Base-by-base conservation (phyloP, 345 rosid species). In the Ceriops decandra region DNA sequence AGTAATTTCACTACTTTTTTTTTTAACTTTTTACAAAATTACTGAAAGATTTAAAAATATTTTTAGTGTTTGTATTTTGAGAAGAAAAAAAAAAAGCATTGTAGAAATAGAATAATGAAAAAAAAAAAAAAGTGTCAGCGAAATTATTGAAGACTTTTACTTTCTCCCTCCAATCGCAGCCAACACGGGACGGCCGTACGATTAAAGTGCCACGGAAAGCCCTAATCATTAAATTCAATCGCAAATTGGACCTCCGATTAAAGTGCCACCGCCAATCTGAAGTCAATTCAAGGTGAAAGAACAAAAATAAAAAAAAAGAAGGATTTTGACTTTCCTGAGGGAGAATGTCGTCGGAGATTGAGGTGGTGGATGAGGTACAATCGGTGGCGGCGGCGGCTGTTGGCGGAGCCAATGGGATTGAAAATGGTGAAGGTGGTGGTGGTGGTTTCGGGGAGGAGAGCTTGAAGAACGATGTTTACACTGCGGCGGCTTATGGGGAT, bases 401-500 rank as follows among this genome's bases (percentile, higher is more conserved):
- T 11, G 24, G 42, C 69, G 76, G 57, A 60, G 28, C 65, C 27
- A 69, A 66, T 33, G 80, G 57, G 66, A 36, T 76, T 53, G 76
- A 52, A 57, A 70, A 63, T 16, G 69, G 59, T n/a, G 59, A 56
- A 56, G 13, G 26, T 31, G 33, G 33, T 42, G 69, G 26, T 11
- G 32, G 82, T 21, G 20, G 82, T 26, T 35, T 42, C 1, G 81
- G 78, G 51, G 89, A 87, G 16, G 97, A 86, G 69, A 85, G 83
- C 62, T 84, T 88, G 75, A 84, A 75, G 87, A 81, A 91, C 75
- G 95, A 91, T 68, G 96, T 95, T 3, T 91, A 91, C 78, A 90
- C 98, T 35, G 98, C 97, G 16, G 92, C 96, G 24, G 97, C 99
- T 15, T 95, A 95, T 64, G 98, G 99, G 30, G 93, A 95, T 81